Evolutionary conservation across 140 eudicot species (phyloP), one percentile per base, ranked within the genome.

Genomic region (Stevia rebaudiana): DNA sequence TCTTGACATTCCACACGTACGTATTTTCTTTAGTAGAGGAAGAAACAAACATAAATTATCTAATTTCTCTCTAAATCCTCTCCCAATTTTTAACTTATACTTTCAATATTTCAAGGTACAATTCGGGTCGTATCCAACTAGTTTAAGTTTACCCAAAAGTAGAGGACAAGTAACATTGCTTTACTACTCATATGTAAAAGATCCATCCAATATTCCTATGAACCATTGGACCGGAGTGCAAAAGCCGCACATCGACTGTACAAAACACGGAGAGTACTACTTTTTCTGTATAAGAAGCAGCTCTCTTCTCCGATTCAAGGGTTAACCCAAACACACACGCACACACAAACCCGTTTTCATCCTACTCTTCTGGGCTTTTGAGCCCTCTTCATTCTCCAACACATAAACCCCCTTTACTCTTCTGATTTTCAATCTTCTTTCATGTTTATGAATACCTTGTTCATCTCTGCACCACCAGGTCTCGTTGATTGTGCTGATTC

Each of bases 181-280:
- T n/a, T n/a, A n/a, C n/a, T n/a, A n/a, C n/a, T n/a, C n/a, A n/a
- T n/a, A n/a, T n/a, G n/a, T n/a, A n/a, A n/a, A n/a, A n/a, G n/a
- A n/a, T n/a, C n/a, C n/a, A n/a, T n/a, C n/a, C n/a, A n/a, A n/a
- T n/a, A n/a, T n/a, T n/a, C n/a, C n/a, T n/a, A n/a, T n/a, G n/a
- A n/a, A n/a, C n/a, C n/a, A n/a, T n/a, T 56, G 80, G 77, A 69
- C 78, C 77, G 74, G 59, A 62, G 57, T 64, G 85, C 78, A 83
- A 80, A 76, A 76, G 78, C 74, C 79, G 76, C 40, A 7, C 71
- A 21, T 50, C 60, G 51, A 72, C 52, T 40, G 67, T 41, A 24
- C 54, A 37, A 53, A 19, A 63, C 16, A 57, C 60, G 57, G 36
- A 66, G 74, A 74, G 65, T 39, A 58, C 50, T 61, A 22, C 62